phyloP scores from a whole-genome alignment of 2,329 filamentous ascomycete genomes.

The Calonectria ilicicola region DNA sequence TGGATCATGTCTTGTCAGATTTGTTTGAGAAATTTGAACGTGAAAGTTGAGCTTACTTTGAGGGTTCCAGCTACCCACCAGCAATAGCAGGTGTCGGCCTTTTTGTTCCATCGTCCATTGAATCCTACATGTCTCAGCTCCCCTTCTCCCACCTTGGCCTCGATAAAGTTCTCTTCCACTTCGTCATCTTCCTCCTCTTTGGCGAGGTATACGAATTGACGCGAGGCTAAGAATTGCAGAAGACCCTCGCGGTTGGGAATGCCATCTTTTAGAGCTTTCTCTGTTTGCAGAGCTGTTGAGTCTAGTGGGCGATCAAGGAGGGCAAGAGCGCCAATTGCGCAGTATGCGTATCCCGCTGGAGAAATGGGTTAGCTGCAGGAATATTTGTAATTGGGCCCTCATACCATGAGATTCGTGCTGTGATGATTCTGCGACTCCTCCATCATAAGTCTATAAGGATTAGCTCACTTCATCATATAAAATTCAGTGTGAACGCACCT shows the following conservation, averaged over 20 bases:
- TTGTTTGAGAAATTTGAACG: background rate
- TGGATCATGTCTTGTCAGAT: slow-evolving; percentile 45
- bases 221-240: slow-evolving; percentile 70
- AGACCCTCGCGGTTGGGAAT: slow-evolving; percentile 48
- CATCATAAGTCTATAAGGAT: slow-evolving; percentile 77
- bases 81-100: slow-evolving; percentile 93
- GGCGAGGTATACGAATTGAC: slow-evolving; percentile 73
- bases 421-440: slow-evolving; percentile 82
- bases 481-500: slow-evolving; percentile 47
- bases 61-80: slow-evolving; percentile 88
- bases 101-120: slow-evolving; percentile 92
- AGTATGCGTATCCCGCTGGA: slow-evolving; percentile 89
- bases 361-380: slow-evolving; percentile 22
- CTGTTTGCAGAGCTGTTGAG: slow-evolving; percentile 27
- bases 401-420: slow-evolving; percentile 86
- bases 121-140: slow-evolving; percentile 73
- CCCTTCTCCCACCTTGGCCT: slow-evolving; percentile 50
- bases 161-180: slow-evolving; percentile 53
- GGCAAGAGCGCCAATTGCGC: slow-evolving; percentile 81
- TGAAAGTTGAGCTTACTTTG: slow-evolving; percentile 46
- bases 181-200: slow-evolving; percentile 60
- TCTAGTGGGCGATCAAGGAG: slow-evolving; percentile 75
- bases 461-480: background rate
- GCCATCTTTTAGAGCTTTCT: slow-evolving; percentile 50
- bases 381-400: slow-evolving; percentile 33